A percentile compares a stretch with the other conserved stretches of the same genome.
phyloP scores from a whole-genome alignment of 2,329 filamentous ascomycete species.

The Hypoxylon sp. region DNA sequence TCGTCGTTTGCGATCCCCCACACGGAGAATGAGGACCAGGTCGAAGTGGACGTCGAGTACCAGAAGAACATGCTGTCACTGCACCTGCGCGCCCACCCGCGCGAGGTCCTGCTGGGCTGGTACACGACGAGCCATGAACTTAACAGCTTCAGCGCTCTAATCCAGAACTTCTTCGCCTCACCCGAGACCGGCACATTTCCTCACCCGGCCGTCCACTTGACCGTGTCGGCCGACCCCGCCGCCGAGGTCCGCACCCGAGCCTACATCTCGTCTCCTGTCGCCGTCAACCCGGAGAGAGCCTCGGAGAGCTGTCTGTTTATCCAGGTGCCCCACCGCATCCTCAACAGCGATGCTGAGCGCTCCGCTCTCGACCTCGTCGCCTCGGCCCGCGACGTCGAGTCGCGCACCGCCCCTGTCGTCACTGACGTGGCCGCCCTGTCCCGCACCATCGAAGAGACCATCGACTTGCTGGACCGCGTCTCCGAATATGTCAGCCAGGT shows the following conservation, averaged over 20 bases:
- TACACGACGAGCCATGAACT: slow-evolving; percentile 97
- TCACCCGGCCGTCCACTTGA: slow-evolving; percentile 96
- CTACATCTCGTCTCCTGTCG: slow-evolving; percentile 95
- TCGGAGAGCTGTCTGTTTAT: slow-evolving; percentile 98
- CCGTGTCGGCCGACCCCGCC: slow-evolving; percentile 88
- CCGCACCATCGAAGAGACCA: slow-evolving; percentile 83
- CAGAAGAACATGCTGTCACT: slow-evolving; percentile 99
- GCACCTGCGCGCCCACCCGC: slow-evolving; percentile 91
- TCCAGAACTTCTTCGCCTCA: slow-evolving; percentile 99
- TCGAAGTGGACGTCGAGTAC: slow-evolving; percentile 99
- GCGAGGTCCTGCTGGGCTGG: slow-evolving; percentile 95
- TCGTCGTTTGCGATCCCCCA: slow-evolving; percentile 98
- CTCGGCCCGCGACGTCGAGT: slow-evolving; percentile 79
- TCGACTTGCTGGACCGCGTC: slow-evolving; percentile 89
- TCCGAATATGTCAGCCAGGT: slow-evolving; percentile 92
- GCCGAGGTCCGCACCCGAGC: slow-evolving; percentile 88
- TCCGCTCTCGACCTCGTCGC: slow-evolving; percentile 81
- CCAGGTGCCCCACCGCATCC: slow-evolving; percentile 93
- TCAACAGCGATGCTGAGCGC: slow-evolving; percentile 76
- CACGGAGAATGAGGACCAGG: slow-evolving; percentile 97
- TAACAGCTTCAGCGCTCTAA: slow-evolving; percentile 97
- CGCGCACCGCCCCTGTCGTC: slow-evolving; percentile 74
- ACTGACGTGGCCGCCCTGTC: slow-evolving; percentile 92
- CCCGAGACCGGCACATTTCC: slow-evolving; percentile 97
- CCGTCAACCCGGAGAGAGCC: slow-evolving; percentile 92